phyloP scores from a whole-genome alignment of 306 rosid species.

The Malus fusca region DNA sequence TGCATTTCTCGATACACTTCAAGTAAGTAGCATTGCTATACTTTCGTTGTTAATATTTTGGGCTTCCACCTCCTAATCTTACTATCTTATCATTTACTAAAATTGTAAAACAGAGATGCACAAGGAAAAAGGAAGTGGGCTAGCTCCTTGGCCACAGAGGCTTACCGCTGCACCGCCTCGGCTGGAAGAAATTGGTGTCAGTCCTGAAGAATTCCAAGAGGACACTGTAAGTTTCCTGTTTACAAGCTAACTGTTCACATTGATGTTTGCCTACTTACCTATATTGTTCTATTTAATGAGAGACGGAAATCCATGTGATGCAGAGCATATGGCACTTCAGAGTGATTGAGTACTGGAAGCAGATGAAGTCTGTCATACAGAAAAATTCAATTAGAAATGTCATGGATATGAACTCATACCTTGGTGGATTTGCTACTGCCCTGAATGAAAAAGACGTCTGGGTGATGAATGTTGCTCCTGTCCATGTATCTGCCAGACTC shows the following conservation, averaged over 20 bases:
- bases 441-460: constrained; percentile 38
- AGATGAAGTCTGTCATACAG: constrained; percentile 41
- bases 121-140: constrained; percentile 37
- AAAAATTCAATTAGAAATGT: constrained; percentile 47
- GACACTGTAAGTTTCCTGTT: constrained; percentile 41
- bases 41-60: neutral
- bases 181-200: constrained; percentile 42
- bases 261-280: neutral
- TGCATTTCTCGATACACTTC: constrained; percentile 44
- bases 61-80: neutral
- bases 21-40: constrained; percentile 30
- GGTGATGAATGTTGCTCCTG: constrained; percentile 64
- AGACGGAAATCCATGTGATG: constrained; percentile 1
- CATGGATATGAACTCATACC: constrained; percentile 63
- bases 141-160: constrained; percentile 58
- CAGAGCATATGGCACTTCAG: constrained; percentile 50
- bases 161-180: constrained; percentile 47
- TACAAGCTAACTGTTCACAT: neutral
- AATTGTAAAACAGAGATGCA: constrained; percentile 35
- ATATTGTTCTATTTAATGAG: neutral
- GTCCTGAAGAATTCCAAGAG: constrained; percentile 44
- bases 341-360: constrained; percentile 53
- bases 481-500: constrained; percentile 29
- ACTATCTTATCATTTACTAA: neutral
- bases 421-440: constrained; percentile 61